A percentile compares a stretch with the other conserved stretches of the same genome.
phyloP scores from a whole-genome alignment of 192 early-diverging fungal genomes.

The Chytriomyces sp. region DNA sequence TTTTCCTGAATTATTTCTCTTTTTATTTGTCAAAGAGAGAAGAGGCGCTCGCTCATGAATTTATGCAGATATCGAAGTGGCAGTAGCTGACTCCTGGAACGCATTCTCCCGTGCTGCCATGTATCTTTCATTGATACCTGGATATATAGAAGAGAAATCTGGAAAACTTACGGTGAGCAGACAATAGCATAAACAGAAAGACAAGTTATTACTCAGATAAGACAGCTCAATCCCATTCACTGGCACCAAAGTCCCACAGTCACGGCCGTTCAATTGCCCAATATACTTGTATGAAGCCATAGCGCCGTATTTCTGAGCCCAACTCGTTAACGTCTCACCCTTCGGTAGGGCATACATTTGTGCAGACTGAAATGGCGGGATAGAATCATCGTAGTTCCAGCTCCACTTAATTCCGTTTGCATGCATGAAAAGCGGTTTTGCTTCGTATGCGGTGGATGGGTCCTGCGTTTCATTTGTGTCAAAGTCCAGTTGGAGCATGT shows the following conservation, averaged over 20 bases:
- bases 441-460: neutral
- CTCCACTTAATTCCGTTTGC: conserved; percentile 24
- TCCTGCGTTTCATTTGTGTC: neutral
- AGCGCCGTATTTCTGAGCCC: no score
- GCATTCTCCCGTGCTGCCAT: neutral
- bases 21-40: no score
- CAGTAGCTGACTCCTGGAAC: no score
- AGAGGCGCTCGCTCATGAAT: no score
- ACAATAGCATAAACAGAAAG: no score
- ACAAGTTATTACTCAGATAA: neutral
- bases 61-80: no score
- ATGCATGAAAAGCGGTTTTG: conserved; percentile 19
- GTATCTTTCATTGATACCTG: conserved; percentile 3
- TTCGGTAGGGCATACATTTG: conserved; percentile 6
- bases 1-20: no score
- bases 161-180: neutral
- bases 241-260: no score
- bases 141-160: neutral
- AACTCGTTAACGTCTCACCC: no score
- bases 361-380: conserved; percentile 24
- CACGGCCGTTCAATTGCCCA: no score
- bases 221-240: neutral
- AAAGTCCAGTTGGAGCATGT: conserved; percentile 20
- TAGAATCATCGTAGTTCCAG: neutral
- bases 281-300: no score